These are phyloP conservation scores for Daldinia eschscholtzii DNA, from an alignment of 2,329 filamentous ascomycete species.

Conservation along the genomic window DNA sequence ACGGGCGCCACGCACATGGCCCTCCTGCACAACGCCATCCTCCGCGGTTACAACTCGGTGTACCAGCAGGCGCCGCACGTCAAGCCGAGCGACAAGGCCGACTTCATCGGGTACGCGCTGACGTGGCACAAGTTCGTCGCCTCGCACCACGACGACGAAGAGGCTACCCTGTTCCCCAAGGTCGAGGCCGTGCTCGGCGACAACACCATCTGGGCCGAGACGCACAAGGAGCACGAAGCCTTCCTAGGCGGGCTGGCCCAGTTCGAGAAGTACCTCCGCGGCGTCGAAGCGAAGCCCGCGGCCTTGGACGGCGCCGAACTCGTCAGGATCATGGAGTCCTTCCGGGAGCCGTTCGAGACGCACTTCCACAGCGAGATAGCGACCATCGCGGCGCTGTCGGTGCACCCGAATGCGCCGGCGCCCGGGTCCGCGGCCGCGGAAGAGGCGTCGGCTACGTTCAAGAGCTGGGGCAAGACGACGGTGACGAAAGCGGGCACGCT, in stretches of 20 bases:
- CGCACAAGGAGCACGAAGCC: slow-evolving; percentile 66
- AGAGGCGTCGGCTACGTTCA: slow-evolving; percentile 65
- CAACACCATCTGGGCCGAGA: slow-evolving; percentile 64
- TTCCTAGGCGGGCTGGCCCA: slow-evolving; percentile 65
- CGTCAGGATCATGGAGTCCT: slow-evolving; percentile 62
- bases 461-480: slow-evolving; percentile 72
- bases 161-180: slow-evolving; percentile 67
- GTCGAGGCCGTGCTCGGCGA: slow-evolving; percentile 65
- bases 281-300: slow-evolving; percentile 56
- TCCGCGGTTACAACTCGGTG: slow-evolving; percentile 74
- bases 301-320: slow-evolving; percentile 61
- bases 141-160: slow-evolving; percentile 72
- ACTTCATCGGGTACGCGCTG: slow-evolving; percentile 69
- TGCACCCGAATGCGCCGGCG: slow-evolving; percentile 64
- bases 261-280: slow-evolving; percentile 65
- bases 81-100: slow-evolving; percentile 62
- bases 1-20: slow-evolving; percentile 72
- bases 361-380: slow-evolving; percentile 69
- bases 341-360: slow-evolving; percentile 63
- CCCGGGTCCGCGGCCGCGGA: slow-evolving; percentile 60
- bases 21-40: slow-evolving; percentile 71
- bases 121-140: slow-evolving; percentile 71
- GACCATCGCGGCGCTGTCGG: slow-evolving; percentile 63
- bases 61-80: slow-evolving; percentile 70
- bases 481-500: slow-evolving; percentile 70